Conservation (phyloP, 805 yeast species). For the Pichia cephalocereana region DNA sequence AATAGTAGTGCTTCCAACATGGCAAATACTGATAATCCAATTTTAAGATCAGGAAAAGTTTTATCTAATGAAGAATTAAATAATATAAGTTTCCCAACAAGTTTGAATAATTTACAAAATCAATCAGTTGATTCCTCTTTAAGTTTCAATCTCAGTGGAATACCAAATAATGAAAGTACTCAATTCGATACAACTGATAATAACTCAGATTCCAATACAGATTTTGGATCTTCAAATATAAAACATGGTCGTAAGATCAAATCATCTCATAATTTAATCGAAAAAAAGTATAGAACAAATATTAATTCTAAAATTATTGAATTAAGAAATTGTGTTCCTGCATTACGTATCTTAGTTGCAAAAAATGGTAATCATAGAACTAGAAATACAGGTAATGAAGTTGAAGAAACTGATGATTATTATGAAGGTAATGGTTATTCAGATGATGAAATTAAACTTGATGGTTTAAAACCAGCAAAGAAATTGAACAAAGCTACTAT, state of each 20-base stretch:
- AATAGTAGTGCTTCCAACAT: background rate
- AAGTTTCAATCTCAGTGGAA: too few species aligned
- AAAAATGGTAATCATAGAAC: constrained; percentile 29
- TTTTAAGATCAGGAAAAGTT: background rate
- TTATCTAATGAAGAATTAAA: background rate
- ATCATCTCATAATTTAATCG: constrained; percentile 73
- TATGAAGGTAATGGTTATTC: constrained; percentile 46
- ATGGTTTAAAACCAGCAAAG: constrained; percentile 68
- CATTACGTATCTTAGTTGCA: constrained; percentile 42
- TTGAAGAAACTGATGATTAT: constrained; percentile 34
- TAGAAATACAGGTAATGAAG: constrained; percentile 27
- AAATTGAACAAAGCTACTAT: constrained; percentile 74
- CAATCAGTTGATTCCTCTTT: background rate
- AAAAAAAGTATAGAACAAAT: constrained; percentile 73
- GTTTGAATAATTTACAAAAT: background rate
- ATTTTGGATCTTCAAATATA: background rate
- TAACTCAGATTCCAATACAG: constrained; percentile 5
- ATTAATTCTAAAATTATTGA: constrained; percentile 67
- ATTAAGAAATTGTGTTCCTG: constrained; percentile 71
- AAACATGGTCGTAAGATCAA: constrained; percentile 36
- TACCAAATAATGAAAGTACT: background rate
- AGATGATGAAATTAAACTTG: constrained; percentile 48
- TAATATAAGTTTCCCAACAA: background rate
- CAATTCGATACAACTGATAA: constrained; percentile 6
- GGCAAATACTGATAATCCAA: background rate